A percentile compares a stretch with the other conserved stretches of the same genome.
Conservation (phyloP, 306 rosid species). For the Rosa chinensis region DNA sequence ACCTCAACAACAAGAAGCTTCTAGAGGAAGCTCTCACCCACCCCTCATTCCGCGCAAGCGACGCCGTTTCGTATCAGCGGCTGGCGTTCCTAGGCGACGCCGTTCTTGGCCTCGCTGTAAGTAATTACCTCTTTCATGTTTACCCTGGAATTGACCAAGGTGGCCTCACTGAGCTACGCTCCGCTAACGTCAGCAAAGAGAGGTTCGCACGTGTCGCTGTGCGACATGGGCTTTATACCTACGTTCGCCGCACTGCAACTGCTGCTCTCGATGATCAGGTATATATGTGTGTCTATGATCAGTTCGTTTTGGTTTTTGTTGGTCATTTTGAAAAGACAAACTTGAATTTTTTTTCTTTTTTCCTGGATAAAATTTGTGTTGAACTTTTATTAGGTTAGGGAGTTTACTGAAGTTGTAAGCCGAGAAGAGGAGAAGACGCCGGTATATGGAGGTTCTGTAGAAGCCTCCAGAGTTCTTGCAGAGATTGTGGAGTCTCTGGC, state of each 20-base stretch:
- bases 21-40: conserved; percentile 76
- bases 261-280: conserved; percentile 32
- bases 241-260: conserved; percentile 41
- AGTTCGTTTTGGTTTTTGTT: too few species aligned
- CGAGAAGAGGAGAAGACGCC: conserved; percentile 34
- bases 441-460: conserved; percentile 56
- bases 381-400: conserved; percentile 31
- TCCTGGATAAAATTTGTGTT: too few species aligned
- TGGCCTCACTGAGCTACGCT: conserved; percentile 53
- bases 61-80: conserved; percentile 45
- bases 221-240: conserved; percentile 42
- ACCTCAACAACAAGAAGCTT: conserved; percentile 46
- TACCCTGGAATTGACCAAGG: conserved; percentile 49
- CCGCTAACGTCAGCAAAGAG: conserved; percentile 75
- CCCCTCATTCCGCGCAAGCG: conserved; percentile 32
- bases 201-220: conserved; percentile 78
- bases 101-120: conserved; percentile 43
- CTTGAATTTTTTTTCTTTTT: too few species aligned
- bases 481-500: conserved; percentile 76
- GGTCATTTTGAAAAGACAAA: too few species aligned
- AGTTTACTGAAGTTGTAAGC: conserved; percentile 44
- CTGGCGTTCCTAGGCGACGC: conserved; percentile 78
- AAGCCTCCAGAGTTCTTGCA: conserved; percentile 87
- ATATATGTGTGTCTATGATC: too few species aligned
- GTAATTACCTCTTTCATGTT: conserved; percentile 43